phyloP scores from a whole-genome alignment of 495 filamentous ascomycete species.

The Penicillium maclennaniae region DNA sequence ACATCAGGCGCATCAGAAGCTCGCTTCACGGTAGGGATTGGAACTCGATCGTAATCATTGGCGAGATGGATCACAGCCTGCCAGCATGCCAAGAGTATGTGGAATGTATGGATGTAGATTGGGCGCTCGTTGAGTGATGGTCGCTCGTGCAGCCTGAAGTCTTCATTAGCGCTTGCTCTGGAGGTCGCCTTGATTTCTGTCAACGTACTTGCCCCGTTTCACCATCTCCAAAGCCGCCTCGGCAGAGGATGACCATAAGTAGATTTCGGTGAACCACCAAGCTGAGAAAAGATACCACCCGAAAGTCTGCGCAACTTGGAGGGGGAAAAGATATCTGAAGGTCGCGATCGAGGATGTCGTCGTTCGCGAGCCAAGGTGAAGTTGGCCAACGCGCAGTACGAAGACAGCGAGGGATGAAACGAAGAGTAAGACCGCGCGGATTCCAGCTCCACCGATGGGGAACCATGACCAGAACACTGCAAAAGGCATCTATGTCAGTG shows the following conservation, averaged over 20 bases:
- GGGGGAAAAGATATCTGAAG: slow-evolving; percentile 51
- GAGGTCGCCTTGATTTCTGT: not conserved
- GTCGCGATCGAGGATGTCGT: slow-evolving; percentile 63
- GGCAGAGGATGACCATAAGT: slow-evolving; percentile 70
- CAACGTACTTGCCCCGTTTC: slow-evolving; percentile 57
- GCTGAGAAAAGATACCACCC: slow-evolving; percentile 74
- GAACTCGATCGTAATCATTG: slow-evolving; percentile 68
- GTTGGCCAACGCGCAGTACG: slow-evolving; percentile 78
- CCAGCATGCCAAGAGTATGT: slow-evolving; percentile 61
- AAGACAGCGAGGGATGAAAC: slow-evolving; percentile 64
- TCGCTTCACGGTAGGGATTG: slow-evolving; percentile 47
- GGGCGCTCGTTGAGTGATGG: slow-evolving; percentile 82
- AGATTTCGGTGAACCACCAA: slow-evolving; percentile 76
- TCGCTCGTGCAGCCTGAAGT: slow-evolving; percentile 57
- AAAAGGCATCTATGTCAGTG: not conserved
- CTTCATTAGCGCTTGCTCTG: slow-evolving; percentile 8
- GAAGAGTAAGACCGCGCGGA: slow-evolving; percentile 70
- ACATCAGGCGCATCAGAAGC: slow-evolving; percentile 31
- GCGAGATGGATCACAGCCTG: slow-evolving; percentile 69
- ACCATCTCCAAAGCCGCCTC: slow-evolving; percentile 66
- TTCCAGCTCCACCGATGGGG: slow-evolving; percentile 68
- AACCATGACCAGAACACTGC: slow-evolving; percentile 86
- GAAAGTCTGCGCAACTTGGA: slow-evolving; percentile 62
- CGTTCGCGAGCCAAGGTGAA: slow-evolving; percentile 68
- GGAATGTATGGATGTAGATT: slow-evolving; percentile 71